Base-by-base conservation (phyloP, 2,329 filamentous ascomycete genomes). In the Nothophoma quercina region DNA sequence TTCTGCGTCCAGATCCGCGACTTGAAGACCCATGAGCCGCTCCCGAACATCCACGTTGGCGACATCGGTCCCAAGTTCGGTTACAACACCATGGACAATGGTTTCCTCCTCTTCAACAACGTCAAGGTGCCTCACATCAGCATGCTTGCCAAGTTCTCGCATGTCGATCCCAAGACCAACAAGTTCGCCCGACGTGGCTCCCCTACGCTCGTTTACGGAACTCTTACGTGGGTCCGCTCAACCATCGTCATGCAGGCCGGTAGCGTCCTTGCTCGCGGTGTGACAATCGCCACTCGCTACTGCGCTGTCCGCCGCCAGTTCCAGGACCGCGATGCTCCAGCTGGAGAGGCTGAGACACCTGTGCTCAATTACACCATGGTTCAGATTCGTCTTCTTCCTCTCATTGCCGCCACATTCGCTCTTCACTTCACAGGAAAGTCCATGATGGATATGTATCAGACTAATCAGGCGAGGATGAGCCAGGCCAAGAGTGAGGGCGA, bases 341-440 rank as follows among this genome's bases (percentile, higher is more conserved):
- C 82, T 29, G 78, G 77, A 30, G 78, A 81, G 56, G 84, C 83
- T 5, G 89, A 92, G 77, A 91, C 86, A 69, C 87, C 88, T 63
- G 89, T 92, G 1, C 78, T 92, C 22, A 88, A 92, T 78, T 92
- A 92, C 75, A 90, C 88, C 57, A 91, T 90, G 85, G 89, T 92
- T 7, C 88, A 91, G 70, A 83, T 88, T 65, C 84, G 89, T 39
- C 78, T 92, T 2, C 77, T 92, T 18, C 88, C 89, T 1, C 79
- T 92, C 3, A 78, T 93, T 7, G 89, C 89, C 0, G 83, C 88
- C 2, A 89, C 88, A 1, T 92, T 88, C 59, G 89, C 89, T n/a
- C 79, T 92, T 10, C 88, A 91, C 72, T 92, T 91, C 68, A 91
- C 89, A 16, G 89, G 89, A 25, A 85, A 87, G 49, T 83, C 84